Evolutionary conservation across 2,329 filamentous ascomycete species (phyloP), one percentile per base, ranked within the genome.

Genomic region (Dothiorella sarmentorum): DNA sequence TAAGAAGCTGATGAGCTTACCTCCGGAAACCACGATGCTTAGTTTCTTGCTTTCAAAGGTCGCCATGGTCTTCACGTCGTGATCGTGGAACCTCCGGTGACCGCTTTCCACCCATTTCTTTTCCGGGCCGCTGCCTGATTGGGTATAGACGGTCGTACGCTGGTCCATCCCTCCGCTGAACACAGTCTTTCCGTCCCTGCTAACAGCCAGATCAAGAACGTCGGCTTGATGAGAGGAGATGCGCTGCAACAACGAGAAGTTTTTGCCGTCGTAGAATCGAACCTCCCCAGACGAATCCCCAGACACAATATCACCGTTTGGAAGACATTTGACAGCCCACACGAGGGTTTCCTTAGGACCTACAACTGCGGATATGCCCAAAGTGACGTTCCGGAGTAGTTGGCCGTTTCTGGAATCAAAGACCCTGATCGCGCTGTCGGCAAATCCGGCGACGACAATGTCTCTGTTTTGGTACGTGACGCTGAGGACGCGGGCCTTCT

Each of bases 261-360:
- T 96, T 75, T 89, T 92, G 58, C 91, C 90, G 70, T 96, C 91
- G 88, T 92, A 99, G 69, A 97, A 90, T 64, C 90, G 87, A 38
- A 99, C 82, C 70, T 97, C 91, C 29, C 94, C 94, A 4, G 91
- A 92, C 3, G 94, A 97, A 71, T 99, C 94, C 52, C 91, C 94
- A 1, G 92, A 96, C 11, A 97, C 87, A 62, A 99, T 94, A 64
- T 94, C 91, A 51, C 91, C 92, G 67, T 90, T 89, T 9, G 88
- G 84, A 29, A 97, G 80, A 68, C 89, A 91, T 74, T 91, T 96
- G 62, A 99, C 88, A 55, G 90, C 88, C 94, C 94, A 99, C 13
- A 96, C 89, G 52, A 97, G 85, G 59, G 92, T 87, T 64, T 96
- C 89, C 73, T 90, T 93, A 17, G 89, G 85, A 6, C 90, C 90